phyloP scores from a whole-genome alignment of 1,284 basidiomycete genomes.

The Malassezia brasiliensis region DNA sequence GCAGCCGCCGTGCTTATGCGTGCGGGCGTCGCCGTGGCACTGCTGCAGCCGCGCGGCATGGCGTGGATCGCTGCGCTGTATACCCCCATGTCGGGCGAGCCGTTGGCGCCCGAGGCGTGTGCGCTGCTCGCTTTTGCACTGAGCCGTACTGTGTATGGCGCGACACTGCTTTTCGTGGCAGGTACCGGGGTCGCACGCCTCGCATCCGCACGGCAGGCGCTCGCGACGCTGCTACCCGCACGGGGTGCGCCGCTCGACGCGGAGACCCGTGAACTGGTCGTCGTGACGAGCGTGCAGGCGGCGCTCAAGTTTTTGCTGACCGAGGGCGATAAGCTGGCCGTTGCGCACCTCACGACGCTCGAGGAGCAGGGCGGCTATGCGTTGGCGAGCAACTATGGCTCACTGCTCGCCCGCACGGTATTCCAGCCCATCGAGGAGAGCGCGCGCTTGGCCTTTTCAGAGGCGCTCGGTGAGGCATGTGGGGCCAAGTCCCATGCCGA shows the following conservation, averaged over 20 bases:
- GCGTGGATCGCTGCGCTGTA: background rate
- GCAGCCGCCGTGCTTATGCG: slow-evolving; percentile 31
- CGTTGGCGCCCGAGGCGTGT: background rate
- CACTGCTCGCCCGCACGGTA: slow-evolving; percentile 37
- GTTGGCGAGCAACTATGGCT: slow-evolving; percentile 44
- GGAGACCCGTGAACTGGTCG: slow-evolving; percentile 52
- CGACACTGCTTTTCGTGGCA: background rate
- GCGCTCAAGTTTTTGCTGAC: slow-evolving; percentile 87
- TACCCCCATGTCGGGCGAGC: background rate
- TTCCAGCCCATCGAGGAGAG: slow-evolving; percentile 46
- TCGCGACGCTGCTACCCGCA: background rate
- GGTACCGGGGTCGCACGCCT: background rate
- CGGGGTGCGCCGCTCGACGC: background rate
- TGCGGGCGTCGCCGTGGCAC: slow-evolving; percentile 22
- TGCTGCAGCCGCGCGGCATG: slow-evolving; percentile 12
- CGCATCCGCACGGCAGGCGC: background rate
- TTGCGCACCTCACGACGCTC: slow-evolving; percentile 31
- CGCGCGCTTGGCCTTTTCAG: slow-evolving; percentile 26
- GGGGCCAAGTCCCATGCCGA: background rate
- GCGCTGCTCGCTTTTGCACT: slow-evolving; percentile 36
- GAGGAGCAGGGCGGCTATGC: slow-evolving; percentile 46
- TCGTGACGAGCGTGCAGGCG: slow-evolving; percentile 74
- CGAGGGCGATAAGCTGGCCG: slow-evolving; percentile 76
- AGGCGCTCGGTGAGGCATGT: background rate
- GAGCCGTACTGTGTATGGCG: slow-evolving; percentile 33